Base-by-base conservation (phyloP, 495 filamentous ascomycete genomes). In the Annulohypoxylon nitens region DNA sequence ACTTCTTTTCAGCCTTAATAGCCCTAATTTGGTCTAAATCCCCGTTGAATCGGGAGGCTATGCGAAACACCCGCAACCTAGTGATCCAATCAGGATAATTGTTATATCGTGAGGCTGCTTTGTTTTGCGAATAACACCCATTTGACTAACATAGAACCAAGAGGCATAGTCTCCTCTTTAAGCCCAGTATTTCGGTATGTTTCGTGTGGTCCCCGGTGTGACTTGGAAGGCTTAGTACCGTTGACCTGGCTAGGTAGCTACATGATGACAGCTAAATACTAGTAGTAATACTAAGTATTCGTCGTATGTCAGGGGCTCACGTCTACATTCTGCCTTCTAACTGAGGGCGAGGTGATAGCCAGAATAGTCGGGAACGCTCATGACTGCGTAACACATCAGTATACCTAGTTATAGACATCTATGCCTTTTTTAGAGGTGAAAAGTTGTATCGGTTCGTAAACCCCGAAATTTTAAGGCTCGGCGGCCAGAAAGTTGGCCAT, bases 11-110 rank as follows among this genome's bases (percentile, higher is more conserved):
- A 62, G 58, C 69, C 65, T 34, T 51, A 51, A 51, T 23, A 41
- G 20, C 30, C 14, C 18, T n/a, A 33, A 59, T 11, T 41, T n/a
- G 37, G 43, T 63, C 43, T 33, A 26, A 61, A 41, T 36, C 2
- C 20, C 53, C 16, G 45, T 58, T 37, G 14, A 62, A 51, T 37
- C 20, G 23, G 33, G 61, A 43, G 66, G 71, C 66, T 66, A 53
- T 74, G 65, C 51, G 39, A 50, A 45, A 58, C 37, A 55, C 8
- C 33, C 41, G 37, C 51, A 26, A 57, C 50, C 33, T 57, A 50
- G 59, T 41, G 20, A 30, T 11, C 4, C 53, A 36, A 23, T 18
- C 45, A 16, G 48, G 18, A 25, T 23, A 12, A 7, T 25, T 18
- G 25, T 61, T 14, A 26, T 48, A 12, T 61, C 37, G n/a, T 33